Evolutionary conservation across 2,329 filamentous ascomycete species (phyloP).

Genomic region (Didymosphaeria variabile): DNA sequence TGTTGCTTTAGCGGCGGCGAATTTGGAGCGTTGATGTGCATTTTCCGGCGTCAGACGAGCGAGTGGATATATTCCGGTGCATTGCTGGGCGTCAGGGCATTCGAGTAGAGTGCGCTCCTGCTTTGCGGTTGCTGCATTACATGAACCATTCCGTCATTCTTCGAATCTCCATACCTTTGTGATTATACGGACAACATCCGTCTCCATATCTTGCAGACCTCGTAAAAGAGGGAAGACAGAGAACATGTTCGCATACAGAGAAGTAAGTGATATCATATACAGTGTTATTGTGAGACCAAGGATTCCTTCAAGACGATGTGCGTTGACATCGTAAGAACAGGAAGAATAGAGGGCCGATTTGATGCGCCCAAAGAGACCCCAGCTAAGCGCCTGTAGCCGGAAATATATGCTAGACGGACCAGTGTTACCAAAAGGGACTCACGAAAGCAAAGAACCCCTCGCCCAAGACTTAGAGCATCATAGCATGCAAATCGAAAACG

Average conservation of each 20-base stretch:
- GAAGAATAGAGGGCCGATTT: no score
- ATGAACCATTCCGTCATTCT: neutral
- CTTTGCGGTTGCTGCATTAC: neutral
- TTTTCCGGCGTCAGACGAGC: neutral
- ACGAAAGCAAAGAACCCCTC: neutral
- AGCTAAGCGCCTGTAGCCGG: no score
- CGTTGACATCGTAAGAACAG: no score
- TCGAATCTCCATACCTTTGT: neutral
- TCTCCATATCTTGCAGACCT: no score
- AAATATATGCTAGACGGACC: no score
- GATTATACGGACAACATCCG: no score
- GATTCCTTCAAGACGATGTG: no score
- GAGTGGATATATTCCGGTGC: neutral
- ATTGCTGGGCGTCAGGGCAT: conserved; percentile 10
- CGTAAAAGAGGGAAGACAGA: no score
- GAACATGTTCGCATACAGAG: no score
- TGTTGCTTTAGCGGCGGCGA: neutral
- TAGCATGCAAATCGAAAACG: conserved; percentile 71
- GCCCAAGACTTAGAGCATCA: conserved; percentile 30
- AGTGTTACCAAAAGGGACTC: no score
- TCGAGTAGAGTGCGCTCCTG: neutral
- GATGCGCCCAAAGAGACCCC: no score
- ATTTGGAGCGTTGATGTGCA: conserved; percentile 4
- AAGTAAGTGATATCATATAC: neutral
- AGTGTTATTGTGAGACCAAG: neutral